Percentiles rank a stretch among this genome's conserved stretches.
Evolutionary conservation across 352 stramenopile genomes (phyloP).

Genomic region (Aphanomyces cochlioides): DNA sequence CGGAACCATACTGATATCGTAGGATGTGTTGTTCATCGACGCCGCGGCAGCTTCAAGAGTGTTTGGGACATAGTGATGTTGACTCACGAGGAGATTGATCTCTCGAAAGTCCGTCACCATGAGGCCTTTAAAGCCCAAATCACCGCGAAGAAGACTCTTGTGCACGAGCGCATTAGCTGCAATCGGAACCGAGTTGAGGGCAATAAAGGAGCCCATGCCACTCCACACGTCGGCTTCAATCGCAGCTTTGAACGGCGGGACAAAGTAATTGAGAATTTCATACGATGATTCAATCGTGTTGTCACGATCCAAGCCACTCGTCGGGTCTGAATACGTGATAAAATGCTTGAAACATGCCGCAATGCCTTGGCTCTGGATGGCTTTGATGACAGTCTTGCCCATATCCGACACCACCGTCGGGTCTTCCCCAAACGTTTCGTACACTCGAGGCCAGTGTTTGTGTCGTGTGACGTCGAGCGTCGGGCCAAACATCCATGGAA

Average conservation of each 20-base stretch:
- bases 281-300: conserved; percentile 65
- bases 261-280: conserved; percentile 69
- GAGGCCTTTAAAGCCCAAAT: conserved; percentile 66
- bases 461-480: conserved; percentile 81
- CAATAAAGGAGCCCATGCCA: conserved; percentile 10
- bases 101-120: conserved; percentile 82
- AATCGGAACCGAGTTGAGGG: neutral
- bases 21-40: conserved; percentile 50
- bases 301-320: conserved; percentile 62
- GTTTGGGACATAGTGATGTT: conserved; percentile 48
- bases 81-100: conserved; percentile 66
- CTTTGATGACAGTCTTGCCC: conserved; percentile 61
- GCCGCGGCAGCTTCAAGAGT: conserved; percentile 41
- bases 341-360: conserved; percentile 89
- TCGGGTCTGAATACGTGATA: conserved; percentile 75
- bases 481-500: conserved; percentile 89
- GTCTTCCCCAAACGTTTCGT: conserved; percentile 94
- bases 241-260: conserved; percentile 68
- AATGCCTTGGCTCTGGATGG: conserved; percentile 66
- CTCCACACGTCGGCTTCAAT: conserved; percentile 49
- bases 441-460: conserved; percentile 85
- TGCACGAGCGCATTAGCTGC: conserved; percentile 11
- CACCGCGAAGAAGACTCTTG: conserved; percentile 42
- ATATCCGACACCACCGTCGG: conserved; percentile 67
- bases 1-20: conserved; percentile 81